A percentile compares a stretch with the other conserved stretches of the same genome.
Conservation (phyloP, 306 rosid species). For the Citrullus colocynthis region DNA sequence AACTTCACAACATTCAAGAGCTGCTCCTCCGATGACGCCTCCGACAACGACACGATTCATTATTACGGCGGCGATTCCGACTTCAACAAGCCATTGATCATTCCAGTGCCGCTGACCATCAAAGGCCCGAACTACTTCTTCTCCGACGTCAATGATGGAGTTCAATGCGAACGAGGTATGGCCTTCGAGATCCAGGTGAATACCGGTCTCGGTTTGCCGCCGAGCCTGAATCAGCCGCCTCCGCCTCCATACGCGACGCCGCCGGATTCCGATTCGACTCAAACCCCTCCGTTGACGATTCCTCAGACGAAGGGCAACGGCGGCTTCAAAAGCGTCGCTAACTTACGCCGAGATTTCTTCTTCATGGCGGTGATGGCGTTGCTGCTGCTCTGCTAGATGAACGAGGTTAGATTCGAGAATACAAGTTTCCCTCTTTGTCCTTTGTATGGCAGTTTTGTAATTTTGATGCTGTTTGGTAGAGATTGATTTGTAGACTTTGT, state of each 20-base stretch:
- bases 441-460: background rate
- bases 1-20: conserved; percentile 36
- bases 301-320: conserved; percentile 14
- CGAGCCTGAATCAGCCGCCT: conserved; percentile 71
- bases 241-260: conserved; percentile 72
- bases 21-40: conserved; percentile 49
- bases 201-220: conserved; percentile 74
- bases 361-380: background rate
- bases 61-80: conserved; percentile 23
- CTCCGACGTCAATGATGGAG: conserved; percentile 46
- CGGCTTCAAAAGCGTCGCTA: conserved; percentile 12
- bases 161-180: conserved; percentile 60
- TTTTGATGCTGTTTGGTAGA: background rate
- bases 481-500: too few relatives aligned
- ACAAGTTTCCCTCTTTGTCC: background rate
- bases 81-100: conserved; percentile 30
- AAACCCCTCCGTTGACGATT: conserved; percentile 28
- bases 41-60: conserved; percentile 31
- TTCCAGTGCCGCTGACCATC: conserved; percentile 44
- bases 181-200: conserved; percentile 52
- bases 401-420: background rate
- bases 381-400: background rate
- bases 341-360: conserved; percentile 12
- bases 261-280: conserved; percentile 26
- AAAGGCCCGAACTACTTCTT: conserved; percentile 56